phyloP scores from a whole-genome alignment of 768 basidiomycete genomes.

The Suillus variegatus region DNA sequence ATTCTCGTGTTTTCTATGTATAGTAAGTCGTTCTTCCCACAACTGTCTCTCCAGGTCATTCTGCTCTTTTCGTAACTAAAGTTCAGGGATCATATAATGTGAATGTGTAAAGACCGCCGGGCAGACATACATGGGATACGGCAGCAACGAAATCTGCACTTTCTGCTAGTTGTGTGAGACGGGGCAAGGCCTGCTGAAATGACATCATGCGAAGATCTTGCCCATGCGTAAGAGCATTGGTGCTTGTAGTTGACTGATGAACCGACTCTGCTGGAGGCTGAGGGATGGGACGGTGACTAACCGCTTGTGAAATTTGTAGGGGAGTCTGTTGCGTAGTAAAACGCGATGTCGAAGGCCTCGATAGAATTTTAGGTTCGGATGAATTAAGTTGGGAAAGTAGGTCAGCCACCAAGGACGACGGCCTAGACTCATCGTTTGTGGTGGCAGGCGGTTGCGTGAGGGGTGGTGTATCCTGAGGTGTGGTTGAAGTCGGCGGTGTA shows the following conservation, averaged over 20 bases:
- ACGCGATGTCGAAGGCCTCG: constrained; percentile 13
- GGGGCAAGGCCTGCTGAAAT: constrained; percentile 72
- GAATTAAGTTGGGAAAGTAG: constrained; percentile 62
- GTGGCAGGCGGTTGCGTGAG: constrained; percentile 10
- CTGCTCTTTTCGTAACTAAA: constrained; percentile 73
- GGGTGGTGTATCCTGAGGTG: constrained; percentile 9
- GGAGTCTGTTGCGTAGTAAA: constrained; percentile 12
- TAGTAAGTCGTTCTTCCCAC: constrained; percentile 64
- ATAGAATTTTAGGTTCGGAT: constrained; percentile 22
- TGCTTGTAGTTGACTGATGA: constrained; percentile 4
- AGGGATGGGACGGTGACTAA: constrained; percentile 11
- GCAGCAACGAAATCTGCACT: constrained; percentile 51
- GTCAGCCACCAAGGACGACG: constrained; percentile 52
- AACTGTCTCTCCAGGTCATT: constrained; percentile 64
- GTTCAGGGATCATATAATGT: constrained; percentile 12
- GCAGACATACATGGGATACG: constrained; percentile 51
- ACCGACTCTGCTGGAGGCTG: constrained; percentile 15
- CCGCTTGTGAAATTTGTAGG: constrained; percentile 13
- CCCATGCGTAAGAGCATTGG: constrained; percentile 9
- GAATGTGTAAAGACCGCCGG: constrained; percentile 1
- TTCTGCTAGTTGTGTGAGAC: constrained; percentile 59
- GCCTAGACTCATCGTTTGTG: constrained; percentile 12
- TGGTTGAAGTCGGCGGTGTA: constrained; percentile 8
- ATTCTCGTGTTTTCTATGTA: constrained; percentile 67
- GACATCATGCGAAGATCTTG: constrained; percentile 50